Evolutionary conservation across 176 grass and related monocot genomes (phyloP), one percentile per base, ranked within the genome.

Genomic region (Oryza glumipatula): DNA sequence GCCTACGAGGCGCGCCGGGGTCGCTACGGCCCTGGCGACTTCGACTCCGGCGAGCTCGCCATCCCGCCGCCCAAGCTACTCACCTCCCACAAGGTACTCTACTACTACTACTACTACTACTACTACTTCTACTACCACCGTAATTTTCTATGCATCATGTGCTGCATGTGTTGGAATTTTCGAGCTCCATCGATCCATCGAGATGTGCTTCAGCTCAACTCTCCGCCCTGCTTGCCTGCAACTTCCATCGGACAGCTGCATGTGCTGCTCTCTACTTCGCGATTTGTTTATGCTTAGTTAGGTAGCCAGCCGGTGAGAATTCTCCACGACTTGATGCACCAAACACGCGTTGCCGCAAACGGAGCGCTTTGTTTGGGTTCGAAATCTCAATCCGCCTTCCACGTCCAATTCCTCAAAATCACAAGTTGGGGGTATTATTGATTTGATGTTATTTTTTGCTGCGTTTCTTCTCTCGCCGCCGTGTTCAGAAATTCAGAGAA

Each of bases 41-140:
- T 70, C 68, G 92, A 93, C 74, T 93, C 95, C 54, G 82, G 91
- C 63, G 95, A 98, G 75, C 80, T 95, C 69, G 87, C 84, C 73
- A 79, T 88, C 78, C 47, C 72, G 65, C 90, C 90, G 75, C 81
- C 86, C 61, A 97, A 94, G 80, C 76, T 79, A 21, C 72, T 17
- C 11, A 16, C 33, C 5, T 82, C 86, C 0, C 43, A 76, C 76
- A 95, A 95, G 89, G 93, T 93, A 72, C 21, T 8, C 17, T 41
- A 11, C 38, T 45, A 11, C 9, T 22, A 2, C 71, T 26, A 5
- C 32, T 32, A 16, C 16, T 63, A 0, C 24, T 2, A 8, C 39
- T 22, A 2, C 71, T 26, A 5, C 32, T 32, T 11, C 16, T 63
- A 0, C 24, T 2, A 8, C 39, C n/a, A 38, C 0, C 4, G 36